Evolutionary conservation across 2,329 filamentous ascomycete species (phyloP).

Genomic region (Epichloe scottii): DNA sequence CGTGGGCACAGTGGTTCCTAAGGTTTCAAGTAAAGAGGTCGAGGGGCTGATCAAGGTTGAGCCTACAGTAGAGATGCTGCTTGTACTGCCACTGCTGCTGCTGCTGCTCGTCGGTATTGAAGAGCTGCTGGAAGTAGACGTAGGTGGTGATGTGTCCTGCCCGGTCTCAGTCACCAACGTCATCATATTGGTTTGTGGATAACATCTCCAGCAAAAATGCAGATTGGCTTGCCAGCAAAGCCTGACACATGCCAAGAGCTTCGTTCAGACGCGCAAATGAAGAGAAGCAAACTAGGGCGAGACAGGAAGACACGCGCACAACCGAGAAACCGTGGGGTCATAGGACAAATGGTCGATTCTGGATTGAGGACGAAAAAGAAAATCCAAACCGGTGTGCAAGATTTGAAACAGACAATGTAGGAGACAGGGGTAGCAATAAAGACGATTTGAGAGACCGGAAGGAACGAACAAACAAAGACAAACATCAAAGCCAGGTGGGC

Average conservation of each 20-base stretch:
- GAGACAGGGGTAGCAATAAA: background rate
- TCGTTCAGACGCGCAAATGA: conserved; percentile 3
- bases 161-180: conserved; percentile 23
- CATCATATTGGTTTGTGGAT: conserved; percentile 16
- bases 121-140: conserved; percentile 10
- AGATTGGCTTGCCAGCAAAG: conserved; percentile 10
- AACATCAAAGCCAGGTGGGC: background rate
- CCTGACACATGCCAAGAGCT: background rate
- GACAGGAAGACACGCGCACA: background rate
- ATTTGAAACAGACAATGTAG: background rate
- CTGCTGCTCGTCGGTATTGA: conserved; percentile 12
- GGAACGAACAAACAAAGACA: background rate
- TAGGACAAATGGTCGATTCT: too few species aligned
- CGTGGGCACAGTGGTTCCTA: background rate
- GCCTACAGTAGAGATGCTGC: conserved; percentile 27
- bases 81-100: conserved; percentile 7
- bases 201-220: conserved; percentile 3
- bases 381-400: too few species aligned
- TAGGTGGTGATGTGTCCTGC: conserved; percentile 19
- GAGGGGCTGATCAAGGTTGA: conserved; percentile 8
- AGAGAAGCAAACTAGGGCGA: background rate
- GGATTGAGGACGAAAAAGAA: too few species aligned
- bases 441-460: background rate
- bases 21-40: background rate
- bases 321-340: too few species aligned